phyloP scores from a whole-genome alignment of 495 filamentous ascomycete genomes.

The Trichoderma orchidacearum region DNA sequence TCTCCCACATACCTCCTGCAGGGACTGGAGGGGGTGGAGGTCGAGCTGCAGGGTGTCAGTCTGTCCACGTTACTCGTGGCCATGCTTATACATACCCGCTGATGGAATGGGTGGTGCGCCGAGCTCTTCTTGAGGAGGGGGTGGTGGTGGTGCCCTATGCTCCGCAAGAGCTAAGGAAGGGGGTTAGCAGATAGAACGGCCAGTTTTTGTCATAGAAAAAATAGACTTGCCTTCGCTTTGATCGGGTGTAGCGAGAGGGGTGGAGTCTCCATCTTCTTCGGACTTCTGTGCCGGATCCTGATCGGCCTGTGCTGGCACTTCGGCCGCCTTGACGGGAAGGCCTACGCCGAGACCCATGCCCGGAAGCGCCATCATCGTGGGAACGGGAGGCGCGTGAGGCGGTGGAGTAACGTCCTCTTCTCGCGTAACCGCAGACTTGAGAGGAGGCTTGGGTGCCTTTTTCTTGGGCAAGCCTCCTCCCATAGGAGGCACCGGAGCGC shows the following conservation, averaged over 20 bases:
- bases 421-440: conserved; percentile 26
- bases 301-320: conserved; percentile 21
- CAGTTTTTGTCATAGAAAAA: too few species aligned
- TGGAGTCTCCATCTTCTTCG: conserved; percentile 19
- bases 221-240: conserved; percentile 17
- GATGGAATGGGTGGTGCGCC: background rate
- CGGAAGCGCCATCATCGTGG: conserved; percentile 57
- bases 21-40: conserved; percentile 59
- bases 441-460: conserved; percentile 37
- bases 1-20: conserved; percentile 44
- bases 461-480: conserved; percentile 47
- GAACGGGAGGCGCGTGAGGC: conserved; percentile 51
- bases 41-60: conserved; percentile 36
- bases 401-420: conserved; percentile 29
- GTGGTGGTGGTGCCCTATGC: conserved; percentile 9
- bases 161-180: conserved; percentile 22
- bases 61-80: background rate
- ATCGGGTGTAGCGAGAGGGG: conserved; percentile 4
- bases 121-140: background rate
- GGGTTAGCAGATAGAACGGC: conserved; percentile 15
- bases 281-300: conserved; percentile 21
- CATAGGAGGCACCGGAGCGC: conserved; percentile 50
- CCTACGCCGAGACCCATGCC: conserved; percentile 62
- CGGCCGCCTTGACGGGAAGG: conserved; percentile 23
- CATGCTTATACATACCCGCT: background rate